These are phyloP conservation scores for Hawksworthiomyces lignivorus DNA, from an alignment of 2,329 filamentous ascomycete genomes.

Conservation along the genomic window DNA sequence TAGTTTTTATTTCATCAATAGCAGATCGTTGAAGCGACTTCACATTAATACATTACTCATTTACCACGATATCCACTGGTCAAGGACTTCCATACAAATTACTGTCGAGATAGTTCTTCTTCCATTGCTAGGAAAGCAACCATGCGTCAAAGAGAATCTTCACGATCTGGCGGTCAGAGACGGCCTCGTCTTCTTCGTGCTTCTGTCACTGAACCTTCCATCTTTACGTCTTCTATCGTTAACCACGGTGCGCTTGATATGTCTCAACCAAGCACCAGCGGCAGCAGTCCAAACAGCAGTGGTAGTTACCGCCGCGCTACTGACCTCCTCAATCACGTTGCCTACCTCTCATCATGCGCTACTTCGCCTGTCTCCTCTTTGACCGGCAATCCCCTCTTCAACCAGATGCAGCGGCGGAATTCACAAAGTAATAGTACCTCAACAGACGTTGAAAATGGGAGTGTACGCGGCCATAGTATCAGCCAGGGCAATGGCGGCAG, in stretches of 20 bases:
- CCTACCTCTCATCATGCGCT: slow-evolving; percentile 32
- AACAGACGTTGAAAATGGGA: too few species aligned
- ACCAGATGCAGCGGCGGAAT: slow-evolving; percentile 16
- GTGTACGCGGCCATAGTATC: background rate
- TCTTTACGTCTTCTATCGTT: slow-evolving; percentile 48
- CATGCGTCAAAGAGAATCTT: slow-evolving; percentile 25
- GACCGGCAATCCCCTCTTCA: slow-evolving; percentile 25
- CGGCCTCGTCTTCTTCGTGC: slow-evolving; percentile 48
- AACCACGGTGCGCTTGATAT: slow-evolving; percentile 43
- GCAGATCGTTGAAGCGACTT: too few species aligned
- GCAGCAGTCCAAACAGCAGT: background rate
- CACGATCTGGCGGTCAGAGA: slow-evolving; percentile 31
- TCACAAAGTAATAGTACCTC: too few species aligned
- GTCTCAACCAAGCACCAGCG: slow-evolving; percentile 27
- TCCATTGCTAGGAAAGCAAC: too few species aligned
- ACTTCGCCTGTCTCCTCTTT: slow-evolving; percentile 5
- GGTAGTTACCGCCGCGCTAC: slow-evolving; percentile 36
- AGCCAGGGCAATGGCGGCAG: background rate
- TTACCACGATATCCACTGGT: too few species aligned
- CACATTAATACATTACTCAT: too few species aligned
- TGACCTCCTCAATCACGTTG: slow-evolving; percentile 47
- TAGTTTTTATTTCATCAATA: too few species aligned
- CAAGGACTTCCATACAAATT: too few species aligned
- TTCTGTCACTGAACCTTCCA: slow-evolving; percentile 48
- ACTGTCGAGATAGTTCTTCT: too few species aligned